Evolutionary conservation across 2,329 filamentous ascomycete species (phyloP).

Genomic region (Furcasterigmium furcatum): DNA sequence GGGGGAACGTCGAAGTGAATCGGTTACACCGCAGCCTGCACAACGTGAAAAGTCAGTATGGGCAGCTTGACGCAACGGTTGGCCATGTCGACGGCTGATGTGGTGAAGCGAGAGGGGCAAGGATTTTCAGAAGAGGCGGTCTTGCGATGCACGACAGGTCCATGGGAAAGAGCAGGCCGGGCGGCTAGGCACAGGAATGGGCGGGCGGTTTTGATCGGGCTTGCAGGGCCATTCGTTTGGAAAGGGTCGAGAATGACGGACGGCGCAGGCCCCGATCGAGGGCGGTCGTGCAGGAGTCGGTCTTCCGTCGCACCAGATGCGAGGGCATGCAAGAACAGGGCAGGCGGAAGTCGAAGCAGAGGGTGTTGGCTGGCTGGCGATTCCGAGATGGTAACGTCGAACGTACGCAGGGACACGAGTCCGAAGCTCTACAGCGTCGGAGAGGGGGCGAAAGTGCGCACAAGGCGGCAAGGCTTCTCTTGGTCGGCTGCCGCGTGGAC

Average conservation of each 20-base stretch:
- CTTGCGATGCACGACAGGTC: too few species aligned
- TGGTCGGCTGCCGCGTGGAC: too few species aligned
- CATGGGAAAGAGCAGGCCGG: too few species aligned
- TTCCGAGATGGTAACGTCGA: not conserved
- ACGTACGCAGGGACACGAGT: constrained; percentile 1
- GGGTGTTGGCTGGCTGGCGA: not conserved
- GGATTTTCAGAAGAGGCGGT: not conserved
- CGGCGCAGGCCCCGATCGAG: too few species aligned
- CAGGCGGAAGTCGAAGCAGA: not conserved
- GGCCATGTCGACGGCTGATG: too few species aligned
- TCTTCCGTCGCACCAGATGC: not conserved
- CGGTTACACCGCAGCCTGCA: not conserved
- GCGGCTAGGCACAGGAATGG: too few species aligned
- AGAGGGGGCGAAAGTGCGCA: not conserved
- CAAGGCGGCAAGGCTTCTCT: not conserved
- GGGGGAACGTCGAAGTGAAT: not conserved
- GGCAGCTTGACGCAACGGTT: not conserved
- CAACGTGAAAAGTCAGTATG: not conserved
- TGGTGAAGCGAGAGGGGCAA: too few species aligned
- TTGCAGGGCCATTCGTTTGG: too few species aligned
- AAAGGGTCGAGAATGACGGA: too few species aligned
- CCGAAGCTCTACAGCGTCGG: not conserved
- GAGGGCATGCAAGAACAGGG: not conserved
- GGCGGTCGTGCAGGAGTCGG: not conserved
- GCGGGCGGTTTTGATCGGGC: too few species aligned